These are phyloP conservation scores for Heliocybe sulcata DNA, from an alignment of 1,284 basidiomycete species.

Conservation along the genomic window DNA sequence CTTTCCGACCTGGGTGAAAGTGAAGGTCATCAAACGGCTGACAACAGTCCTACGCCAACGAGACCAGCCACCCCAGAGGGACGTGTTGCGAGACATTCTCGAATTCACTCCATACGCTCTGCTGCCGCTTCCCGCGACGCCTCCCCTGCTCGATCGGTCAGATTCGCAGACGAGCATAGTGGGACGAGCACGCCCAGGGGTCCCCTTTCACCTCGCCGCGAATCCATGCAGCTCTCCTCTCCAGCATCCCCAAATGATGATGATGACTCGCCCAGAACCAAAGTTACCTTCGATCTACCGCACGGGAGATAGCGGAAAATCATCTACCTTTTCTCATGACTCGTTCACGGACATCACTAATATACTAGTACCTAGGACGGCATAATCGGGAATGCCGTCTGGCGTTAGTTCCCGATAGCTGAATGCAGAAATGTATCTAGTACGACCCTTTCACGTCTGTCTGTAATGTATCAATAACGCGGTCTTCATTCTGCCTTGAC, in stretches of 20 bases:
- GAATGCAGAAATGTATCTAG: neutral
- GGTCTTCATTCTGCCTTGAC: neutral
- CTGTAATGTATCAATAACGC: neutral
- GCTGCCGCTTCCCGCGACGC: slow-evolving; percentile 5
- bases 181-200: slow-evolving; percentile 3
- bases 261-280: neutral
- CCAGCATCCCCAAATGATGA: neutral
- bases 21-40: neutral
- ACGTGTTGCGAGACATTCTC: neutral
- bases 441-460: neutral
- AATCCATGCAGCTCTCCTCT: neutral
- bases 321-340: neutral
- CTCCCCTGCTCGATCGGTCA: slow-evolving; percentile 13
- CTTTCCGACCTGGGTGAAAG: neutral
- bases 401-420: neutral
- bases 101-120: neutral
- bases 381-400: neutral
- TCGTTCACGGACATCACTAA: neutral
- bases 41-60: neutral
- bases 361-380: neutral
- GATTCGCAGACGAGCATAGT: slow-evolving; percentile 11
- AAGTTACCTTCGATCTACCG: slow-evolving; percentile 1
- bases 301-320: neutral
- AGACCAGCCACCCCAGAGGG: neutral
- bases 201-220: neutral